Percentiles rank a stretch among this genome's conserved stretches.
Evolutionary conservation across 2,329 filamentous ascomycete genomes (phyloP).

Genomic region (Monosporascus sp.): DNA sequence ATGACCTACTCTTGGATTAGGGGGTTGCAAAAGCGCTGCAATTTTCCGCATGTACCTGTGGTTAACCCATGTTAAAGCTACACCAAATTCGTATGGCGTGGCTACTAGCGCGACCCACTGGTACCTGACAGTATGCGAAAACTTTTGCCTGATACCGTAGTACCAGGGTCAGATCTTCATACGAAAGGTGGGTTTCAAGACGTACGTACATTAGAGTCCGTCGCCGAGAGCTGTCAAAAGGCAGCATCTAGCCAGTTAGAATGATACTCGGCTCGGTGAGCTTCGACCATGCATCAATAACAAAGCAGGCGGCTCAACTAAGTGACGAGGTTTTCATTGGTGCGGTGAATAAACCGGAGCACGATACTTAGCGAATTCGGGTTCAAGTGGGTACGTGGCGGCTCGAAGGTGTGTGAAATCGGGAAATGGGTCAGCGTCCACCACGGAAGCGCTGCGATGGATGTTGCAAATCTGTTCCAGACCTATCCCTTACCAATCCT

Average conservation of each 20-base stretch:
- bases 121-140: no score
- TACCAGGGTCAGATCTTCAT: neutral
- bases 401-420: neutral
- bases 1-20: no score
- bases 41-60: no score
- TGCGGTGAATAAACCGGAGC: neutral
- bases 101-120: no score
- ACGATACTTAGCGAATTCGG: neutral
- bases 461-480: no score
- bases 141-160: no score
- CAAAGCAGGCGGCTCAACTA: neutral
- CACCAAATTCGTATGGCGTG: no score
- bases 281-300: neutral
- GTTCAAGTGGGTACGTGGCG: neutral
- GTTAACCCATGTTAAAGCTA: no score
- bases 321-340: neutral
- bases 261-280: no score
- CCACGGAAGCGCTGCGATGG: neutral
- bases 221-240: neutral
- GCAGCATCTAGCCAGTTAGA: neutral
- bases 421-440: neutral
- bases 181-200: neutral
- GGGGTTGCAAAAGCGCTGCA: no score
- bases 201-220: neutral
- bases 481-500: no score